Percentiles rank a stretch among this genome's conserved stretches.
Conservation (phyloP, 192 early-diverging fungal species). For the Rhizoclosmatium sp. region DNA sequence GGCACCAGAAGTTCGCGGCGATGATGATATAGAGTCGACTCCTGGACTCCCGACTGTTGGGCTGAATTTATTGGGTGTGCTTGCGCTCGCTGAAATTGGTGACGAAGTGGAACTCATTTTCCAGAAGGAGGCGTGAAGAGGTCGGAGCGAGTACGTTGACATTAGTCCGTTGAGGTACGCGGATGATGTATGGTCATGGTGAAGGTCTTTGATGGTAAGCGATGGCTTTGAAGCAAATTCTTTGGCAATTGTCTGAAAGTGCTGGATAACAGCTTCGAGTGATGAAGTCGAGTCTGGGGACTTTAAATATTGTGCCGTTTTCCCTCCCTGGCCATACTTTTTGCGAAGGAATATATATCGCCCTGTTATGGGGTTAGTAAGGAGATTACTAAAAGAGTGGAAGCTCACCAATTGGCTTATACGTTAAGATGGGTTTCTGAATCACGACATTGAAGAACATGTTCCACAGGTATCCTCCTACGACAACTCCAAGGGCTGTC, state of each 20-base stretch:
- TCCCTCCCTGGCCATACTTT: slow-evolving; percentile 35
- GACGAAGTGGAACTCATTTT: neutral
- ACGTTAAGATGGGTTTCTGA: slow-evolving; percentile 39
- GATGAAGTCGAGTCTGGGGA: slow-evolving; percentile 41
- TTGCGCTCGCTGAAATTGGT: neutral
- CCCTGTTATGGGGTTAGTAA: neutral
- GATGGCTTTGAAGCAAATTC: slow-evolving; percentile 34
- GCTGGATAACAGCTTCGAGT: slow-evolving; percentile 39
- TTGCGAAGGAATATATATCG: slow-evolving; percentile 42
- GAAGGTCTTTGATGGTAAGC: slow-evolving; percentile 30
- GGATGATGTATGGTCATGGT: slow-evolving; percentile 29
- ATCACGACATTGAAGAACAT: slow-evolving; percentile 37
- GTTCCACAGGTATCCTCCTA: slow-evolving; percentile 40
- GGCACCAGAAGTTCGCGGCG: neutral
- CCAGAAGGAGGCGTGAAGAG: slow-evolving; percentile 33
- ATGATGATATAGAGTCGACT: neutral
- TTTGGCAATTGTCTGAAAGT: slow-evolving; percentile 43
- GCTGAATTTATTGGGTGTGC: neutral
- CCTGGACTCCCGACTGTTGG: neutral
- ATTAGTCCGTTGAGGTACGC: slow-evolving; percentile 34
- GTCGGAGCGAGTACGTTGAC: slow-evolving; percentile 32
- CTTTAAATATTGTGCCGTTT: slow-evolving; percentile 37
- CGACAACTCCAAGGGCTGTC: slow-evolving; percentile 33
- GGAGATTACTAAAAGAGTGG: neutral
- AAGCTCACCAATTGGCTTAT: slow-evolving; percentile 35